These are phyloP conservation scores for Naganishia friedmannii DNA, from an alignment of 768 basidiomycete species.

Conservation along the genomic window DNA sequence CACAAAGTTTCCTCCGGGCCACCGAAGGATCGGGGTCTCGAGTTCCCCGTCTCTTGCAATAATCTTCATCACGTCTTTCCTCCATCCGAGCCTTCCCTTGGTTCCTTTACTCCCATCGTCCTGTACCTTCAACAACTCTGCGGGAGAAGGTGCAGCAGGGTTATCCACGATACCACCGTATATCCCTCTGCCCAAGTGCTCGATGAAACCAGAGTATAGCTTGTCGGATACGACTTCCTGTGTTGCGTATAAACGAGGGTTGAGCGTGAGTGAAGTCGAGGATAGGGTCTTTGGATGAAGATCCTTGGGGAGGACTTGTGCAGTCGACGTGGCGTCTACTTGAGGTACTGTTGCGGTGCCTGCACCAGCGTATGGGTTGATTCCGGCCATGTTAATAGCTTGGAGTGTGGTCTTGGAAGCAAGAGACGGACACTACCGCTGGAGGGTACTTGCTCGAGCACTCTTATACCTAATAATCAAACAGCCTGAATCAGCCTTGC, in stretches of 20 bases:
- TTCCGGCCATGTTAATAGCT: constrained; percentile 25
- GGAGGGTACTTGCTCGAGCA: neutral
- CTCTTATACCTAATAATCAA: neutral
- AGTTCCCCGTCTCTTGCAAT: constrained; percentile 54
- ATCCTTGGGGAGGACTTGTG: constrained; percentile 14
- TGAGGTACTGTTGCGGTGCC: constrained; percentile 4
- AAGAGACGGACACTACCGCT: neutral
- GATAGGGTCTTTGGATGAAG: constrained; percentile 36
- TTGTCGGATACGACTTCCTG: constrained; percentile 53
- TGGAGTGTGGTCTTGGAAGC: neutral
- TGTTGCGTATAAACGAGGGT: constrained; percentile 55
- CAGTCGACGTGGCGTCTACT: constrained; percentile 10
- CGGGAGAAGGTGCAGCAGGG: constrained; percentile 38
- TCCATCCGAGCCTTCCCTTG: constrained; percentile 56
- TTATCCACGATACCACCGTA: constrained; percentile 51
- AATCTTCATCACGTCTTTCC: constrained; percentile 58
- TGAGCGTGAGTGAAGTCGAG: constrained; percentile 51
- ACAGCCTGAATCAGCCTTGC: neutral
- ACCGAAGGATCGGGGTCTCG: constrained; percentile 58
- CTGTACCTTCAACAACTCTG: constrained; percentile 39
- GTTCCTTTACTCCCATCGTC: constrained; percentile 51
- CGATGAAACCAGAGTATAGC: constrained; percentile 63
- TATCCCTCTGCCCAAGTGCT: constrained; percentile 58
- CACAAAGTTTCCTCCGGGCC: constrained; percentile 63
- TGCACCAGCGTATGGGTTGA: constrained; percentile 26